phyloP scores from a whole-genome alignment of 2,329 filamentous ascomycete species.

The Diaporthe longicolla region DNA sequence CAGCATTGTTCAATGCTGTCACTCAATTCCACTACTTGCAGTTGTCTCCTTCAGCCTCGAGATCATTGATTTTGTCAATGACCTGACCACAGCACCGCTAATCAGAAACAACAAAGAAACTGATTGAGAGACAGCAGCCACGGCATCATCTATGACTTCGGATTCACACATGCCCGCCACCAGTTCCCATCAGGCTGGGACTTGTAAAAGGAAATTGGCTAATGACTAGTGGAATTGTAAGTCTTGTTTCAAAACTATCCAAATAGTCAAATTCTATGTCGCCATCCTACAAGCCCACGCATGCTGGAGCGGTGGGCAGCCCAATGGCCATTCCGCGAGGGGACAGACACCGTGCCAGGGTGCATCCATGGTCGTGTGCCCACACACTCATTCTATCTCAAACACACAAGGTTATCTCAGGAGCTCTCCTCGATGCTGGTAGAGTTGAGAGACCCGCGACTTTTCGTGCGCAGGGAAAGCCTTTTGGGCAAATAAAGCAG shows the following conservation, averaged over 20 bases:
- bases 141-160: background rate
- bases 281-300: too few relatives aligned
- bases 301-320: background rate
- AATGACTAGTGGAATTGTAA: too few relatives aligned
- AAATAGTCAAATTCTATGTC: background rate
- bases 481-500: background rate
- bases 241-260: too few relatives aligned
- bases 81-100: too few relatives aligned
- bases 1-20: background rate
- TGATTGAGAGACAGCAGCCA: background rate
- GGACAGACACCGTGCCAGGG: background rate
- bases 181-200: too few relatives aligned
- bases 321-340: too few relatives aligned
- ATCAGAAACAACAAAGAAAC: background rate
- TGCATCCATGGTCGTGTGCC: background rate
- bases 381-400: background rate
- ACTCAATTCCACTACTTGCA: background rate
- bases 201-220: too few relatives aligned
- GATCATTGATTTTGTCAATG: background rate
- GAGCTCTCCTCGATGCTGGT: background rate
- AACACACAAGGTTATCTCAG: background rate
- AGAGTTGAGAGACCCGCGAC: too few relatives aligned
- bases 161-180: too few relatives aligned
- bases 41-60: accelerated
- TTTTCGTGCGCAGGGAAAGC: too few relatives aligned